phyloP scores from a whole-genome alignment of 257 asterid genomes.

The Parsonsia alboflavescens region DNA sequence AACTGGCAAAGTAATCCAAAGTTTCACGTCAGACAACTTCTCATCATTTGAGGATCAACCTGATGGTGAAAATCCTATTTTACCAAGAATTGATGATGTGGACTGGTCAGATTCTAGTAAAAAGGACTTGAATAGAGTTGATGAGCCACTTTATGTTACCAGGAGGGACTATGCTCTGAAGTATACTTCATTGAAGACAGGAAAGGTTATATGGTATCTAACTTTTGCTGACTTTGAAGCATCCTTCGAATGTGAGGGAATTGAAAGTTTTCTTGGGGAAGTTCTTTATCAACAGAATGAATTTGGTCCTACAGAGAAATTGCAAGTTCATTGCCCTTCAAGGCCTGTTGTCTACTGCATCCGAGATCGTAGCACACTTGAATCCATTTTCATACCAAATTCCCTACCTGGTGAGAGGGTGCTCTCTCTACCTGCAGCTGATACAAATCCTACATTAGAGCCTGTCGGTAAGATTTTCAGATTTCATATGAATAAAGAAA shows the following conservation, averaged over 20 bases:
- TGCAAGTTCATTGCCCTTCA: constrained; percentile 43
- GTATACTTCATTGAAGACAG: constrained; percentile 56
- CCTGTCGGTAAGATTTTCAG: constrained; percentile 25
- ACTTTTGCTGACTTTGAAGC: constrained; percentile 77
- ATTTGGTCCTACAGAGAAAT: constrained; percentile 22
- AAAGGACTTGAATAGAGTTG: constrained; percentile 29
- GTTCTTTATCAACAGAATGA: constrained; percentile 19
- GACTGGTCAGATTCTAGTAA: constrained; percentile 44
- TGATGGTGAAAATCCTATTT: constrained; percentile 40
- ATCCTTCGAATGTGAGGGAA: constrained; percentile 53
- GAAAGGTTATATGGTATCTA: constrained; percentile 72
- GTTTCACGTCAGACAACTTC: constrained; percentile 49
- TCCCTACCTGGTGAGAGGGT: constrained; percentile 44
- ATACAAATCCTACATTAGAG: constrained; percentile 18
- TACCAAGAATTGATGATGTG: constrained; percentile 39
- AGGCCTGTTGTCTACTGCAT: constrained; percentile 55
- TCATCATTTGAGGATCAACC: constrained; percentile 31
- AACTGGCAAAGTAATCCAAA: constrained; percentile 62
- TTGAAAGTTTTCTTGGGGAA: constrained; percentile 43
- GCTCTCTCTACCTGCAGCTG: constrained; percentile 51
- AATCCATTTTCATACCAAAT: constrained; percentile 39
- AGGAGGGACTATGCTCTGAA: constrained; percentile 72
- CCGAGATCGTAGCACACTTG: constrained; percentile 52
- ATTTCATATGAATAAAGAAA: constrained; percentile 26
- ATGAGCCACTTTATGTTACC: constrained; percentile 62